These are phyloP conservation scores for Andrographis paniculata DNA, from an alignment of 305 asterid genomes.

Conservation along the genomic window DNA sequence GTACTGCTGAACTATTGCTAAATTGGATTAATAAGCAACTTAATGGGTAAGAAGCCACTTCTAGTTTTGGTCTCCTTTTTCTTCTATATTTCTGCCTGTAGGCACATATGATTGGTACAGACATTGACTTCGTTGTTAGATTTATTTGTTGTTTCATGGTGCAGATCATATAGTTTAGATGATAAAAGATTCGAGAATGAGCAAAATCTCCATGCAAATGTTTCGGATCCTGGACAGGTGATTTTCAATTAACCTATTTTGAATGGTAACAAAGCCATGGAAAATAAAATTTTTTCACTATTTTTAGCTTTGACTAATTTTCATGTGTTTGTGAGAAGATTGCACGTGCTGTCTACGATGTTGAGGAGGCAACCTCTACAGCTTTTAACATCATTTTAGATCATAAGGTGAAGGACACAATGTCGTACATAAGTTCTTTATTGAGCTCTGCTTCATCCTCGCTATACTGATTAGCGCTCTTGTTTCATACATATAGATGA, in stretches of 20 bases:
- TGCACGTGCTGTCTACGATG: conserved; percentile 56
- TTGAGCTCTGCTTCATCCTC: background rate
- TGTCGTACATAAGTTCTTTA: background rate
- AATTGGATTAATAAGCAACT: conserved; percentile 57
- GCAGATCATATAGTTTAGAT: conserved; percentile 51
- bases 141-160: background rate
- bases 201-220: conserved; percentile 33
- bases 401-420: conserved; percentile 37
- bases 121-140: background rate
- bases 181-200: conserved; percentile 51
- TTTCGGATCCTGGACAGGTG: conserved; percentile 50
- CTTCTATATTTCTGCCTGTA: background rate
- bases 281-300: background rate
- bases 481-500: conserved; percentile 34
- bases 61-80: background rate
- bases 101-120: conserved; percentile 1
- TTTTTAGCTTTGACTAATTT: conserved; percentile 14
- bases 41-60: conserved; percentile 32
- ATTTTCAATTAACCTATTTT: conserved; percentile 15
- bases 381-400: conserved; percentile 46
- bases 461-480: conserved; percentile 9
- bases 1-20: conserved; percentile 46
- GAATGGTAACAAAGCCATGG: background rate
- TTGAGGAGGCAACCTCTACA: conserved; percentile 66
- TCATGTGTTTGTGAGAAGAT: conserved; percentile 29